Evolutionary conservation across 176 grass and related monocot species (phyloP), one percentile per base, ranked within the genome.

Genomic region (Triticum timopheevii): DNA sequence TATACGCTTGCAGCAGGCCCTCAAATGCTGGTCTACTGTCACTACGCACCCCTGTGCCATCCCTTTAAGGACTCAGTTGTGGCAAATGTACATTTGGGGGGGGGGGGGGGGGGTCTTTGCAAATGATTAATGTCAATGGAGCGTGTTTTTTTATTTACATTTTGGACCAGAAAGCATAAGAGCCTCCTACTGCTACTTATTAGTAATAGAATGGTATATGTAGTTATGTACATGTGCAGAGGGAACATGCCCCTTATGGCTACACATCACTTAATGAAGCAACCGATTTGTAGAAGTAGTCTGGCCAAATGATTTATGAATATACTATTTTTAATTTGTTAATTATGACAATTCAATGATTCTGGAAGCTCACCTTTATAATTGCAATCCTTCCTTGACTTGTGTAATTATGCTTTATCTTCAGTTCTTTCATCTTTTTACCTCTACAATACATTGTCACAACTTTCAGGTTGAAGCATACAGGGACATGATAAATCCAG

Each of bases 401-500:
- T 22, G 64, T 69, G 86, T 78, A 13, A 73, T 42, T 69, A 20
- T 83, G 12, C 22, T 62, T 3, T 17, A 80, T 85, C 45, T 69
- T 71, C 10, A 63, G 17, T 47, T 52, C 28, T 28, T 66, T 4
- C 58, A 30, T 63, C 44, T 2, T 85, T 36, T 69, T 24, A 40
- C 61, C 6, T 86, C 49, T 76, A 83, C 62, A 85, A 65, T 81
- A 19, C 65, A 69, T 45, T 87, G 31, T 80, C 59, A 30, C 63
- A 85, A 77, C 79, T 81, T 91, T 76, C 92, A 99, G 97, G 95
- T 99, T 39, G 97, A 99, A 90, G 97, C 97, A 38, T 99, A 99
- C 81, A 96, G 87, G 89, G 97, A 99, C 86, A 99, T 99, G 97
- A 99, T 99, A 87, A 93, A 85, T 52, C 97, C 97, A 65, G 94